A percentile compares a stretch with the other conserved stretches of the same genome.
These are phyloP conservation scores for Draba incana DNA, from an alignment of 345 rosid species.

Conservation along the genomic window DNA sequence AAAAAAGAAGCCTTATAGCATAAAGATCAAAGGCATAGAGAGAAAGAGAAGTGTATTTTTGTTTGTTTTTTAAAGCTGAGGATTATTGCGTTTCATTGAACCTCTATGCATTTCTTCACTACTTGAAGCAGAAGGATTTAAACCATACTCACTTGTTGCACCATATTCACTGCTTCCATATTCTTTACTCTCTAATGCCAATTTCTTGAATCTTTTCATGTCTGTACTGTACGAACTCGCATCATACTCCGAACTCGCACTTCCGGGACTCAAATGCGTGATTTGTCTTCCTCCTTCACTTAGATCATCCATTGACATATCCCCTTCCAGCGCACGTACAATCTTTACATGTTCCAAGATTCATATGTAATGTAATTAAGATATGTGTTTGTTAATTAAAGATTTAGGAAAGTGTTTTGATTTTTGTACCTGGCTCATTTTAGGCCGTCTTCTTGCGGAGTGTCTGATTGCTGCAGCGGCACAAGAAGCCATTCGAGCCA, in stretches of 20 bases:
- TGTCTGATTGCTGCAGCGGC: conserved; percentile 78
- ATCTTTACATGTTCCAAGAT: conserved; percentile 45
- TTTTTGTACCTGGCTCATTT: conserved; percentile 73
- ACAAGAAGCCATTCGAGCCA: conserved; percentile 76
- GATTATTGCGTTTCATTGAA: conserved; percentile 30
- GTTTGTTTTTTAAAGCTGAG: conserved; percentile 15
- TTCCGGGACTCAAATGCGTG: conserved; percentile 35
- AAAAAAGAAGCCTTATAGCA: conserved; percentile 6
- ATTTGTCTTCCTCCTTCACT: conserved; percentile 51
- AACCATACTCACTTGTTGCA: conserved; percentile 70
- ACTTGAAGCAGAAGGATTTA: conserved; percentile 70
- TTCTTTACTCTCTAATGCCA: conserved; percentile 46
- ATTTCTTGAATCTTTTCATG: conserved; percentile 54
- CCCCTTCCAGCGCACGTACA: conserved; percentile 73
- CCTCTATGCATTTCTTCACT: conserved; percentile 48
- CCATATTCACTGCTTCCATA: conserved; percentile 66
- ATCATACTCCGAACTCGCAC: conserved; percentile 47
- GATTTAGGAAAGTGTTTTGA: background rate
- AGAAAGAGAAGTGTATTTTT: conserved; percentile 8
- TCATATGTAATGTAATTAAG: conserved; percentile 16
- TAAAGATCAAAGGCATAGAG: background rate
- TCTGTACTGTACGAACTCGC: conserved; percentile 50
- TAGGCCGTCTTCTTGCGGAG: conserved; percentile 74
- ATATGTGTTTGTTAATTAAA: conserved; percentile 1
- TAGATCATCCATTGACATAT: conserved; percentile 63